Evolutionary conservation across 2,329 filamentous ascomycete genomes (phyloP).

Genomic region (Aureobasidium namibiae): DNA sequence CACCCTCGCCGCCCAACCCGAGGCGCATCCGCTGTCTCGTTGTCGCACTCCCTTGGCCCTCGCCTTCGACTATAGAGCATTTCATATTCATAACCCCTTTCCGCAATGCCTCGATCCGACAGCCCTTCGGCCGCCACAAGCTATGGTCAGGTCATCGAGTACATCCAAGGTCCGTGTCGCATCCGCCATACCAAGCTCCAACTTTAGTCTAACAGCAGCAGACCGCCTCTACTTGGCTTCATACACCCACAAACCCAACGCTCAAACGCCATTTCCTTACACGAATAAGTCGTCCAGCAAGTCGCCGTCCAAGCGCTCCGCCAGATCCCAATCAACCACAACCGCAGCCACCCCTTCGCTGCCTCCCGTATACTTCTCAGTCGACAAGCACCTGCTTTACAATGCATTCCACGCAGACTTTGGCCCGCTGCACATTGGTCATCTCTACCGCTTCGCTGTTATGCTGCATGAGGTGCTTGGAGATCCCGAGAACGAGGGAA

Average conservation of each 20-base stretch:
- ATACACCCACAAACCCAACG: constrained; percentile 73
- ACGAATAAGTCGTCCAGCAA: constrained; percentile 41
- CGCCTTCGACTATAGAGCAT: neutral
- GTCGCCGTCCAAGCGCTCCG: constrained; percentile 69
- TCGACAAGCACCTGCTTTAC: constrained; percentile 83
- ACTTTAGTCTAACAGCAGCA: constrained; percentile 30
- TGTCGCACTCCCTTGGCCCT: neutral
- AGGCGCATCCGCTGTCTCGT: neutral
- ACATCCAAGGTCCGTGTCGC: constrained; percentile 70
- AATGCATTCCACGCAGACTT: constrained; percentile 99
- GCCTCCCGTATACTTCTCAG: constrained; percentile 85
- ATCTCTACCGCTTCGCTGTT: constrained; percentile 92
- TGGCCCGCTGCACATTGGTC: constrained; percentile 92
- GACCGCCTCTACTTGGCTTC: constrained; percentile 93
- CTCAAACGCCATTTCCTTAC: constrained; percentile 80
- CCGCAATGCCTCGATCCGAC: constrained; percentile 19
- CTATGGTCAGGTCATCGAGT: constrained; percentile 87
- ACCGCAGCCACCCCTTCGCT: constrained; percentile 38
- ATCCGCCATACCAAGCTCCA: neutral
- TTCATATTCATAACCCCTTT: neutral
- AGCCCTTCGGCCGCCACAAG: constrained; percentile 36
- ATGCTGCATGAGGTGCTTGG: constrained; percentile 92
- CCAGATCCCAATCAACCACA: constrained; percentile 53
- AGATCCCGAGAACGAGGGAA: constrained; percentile 79
- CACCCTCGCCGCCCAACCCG: neutral